phyloP scores from a whole-genome alignment of 257 asterid species.

The Scutellaria barbata region DNA sequence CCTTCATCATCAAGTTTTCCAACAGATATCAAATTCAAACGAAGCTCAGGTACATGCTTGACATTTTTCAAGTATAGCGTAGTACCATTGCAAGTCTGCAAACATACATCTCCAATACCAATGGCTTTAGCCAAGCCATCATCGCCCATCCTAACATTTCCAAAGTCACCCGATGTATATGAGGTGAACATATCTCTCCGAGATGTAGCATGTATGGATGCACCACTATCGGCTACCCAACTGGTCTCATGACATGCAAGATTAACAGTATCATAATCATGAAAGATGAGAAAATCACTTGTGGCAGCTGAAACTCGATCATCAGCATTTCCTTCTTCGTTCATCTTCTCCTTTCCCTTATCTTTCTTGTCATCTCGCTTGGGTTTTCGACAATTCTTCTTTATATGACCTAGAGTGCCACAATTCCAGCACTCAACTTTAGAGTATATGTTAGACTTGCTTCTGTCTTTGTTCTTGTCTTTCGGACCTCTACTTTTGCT shows the following conservation, averaged over 20 bases:
- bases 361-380: background rate
- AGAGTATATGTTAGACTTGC: slow-evolving; percentile 5
- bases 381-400: background rate
- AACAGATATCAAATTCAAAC: background rate
- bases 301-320: background rate
- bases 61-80: background rate
- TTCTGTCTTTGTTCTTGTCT: background rate
- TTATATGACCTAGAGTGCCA: background rate
- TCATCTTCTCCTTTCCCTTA: background rate
- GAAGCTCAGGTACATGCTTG: background rate
- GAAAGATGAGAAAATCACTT: background rate
- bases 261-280: background rate
- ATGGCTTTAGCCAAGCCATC: background rate
- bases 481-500: background rate
- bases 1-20: slow-evolving; percentile 7
- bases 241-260: background rate
- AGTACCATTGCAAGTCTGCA: background rate
- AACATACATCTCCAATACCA: slow-evolving; percentile 7
- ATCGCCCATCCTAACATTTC: background rate
- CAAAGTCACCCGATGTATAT: slow-evolving; percentile 4
- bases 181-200: slow-evolving; percentile 10
- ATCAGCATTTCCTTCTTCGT: background rate
- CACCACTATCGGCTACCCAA: background rate
- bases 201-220: slow-evolving; percentile 15
- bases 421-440: slow-evolving; percentile 13